Evolutionary conservation across 371 early-diverging fungal genomes (phyloP).

Genomic region (Encephalitozoon cuniculi): DNA sequence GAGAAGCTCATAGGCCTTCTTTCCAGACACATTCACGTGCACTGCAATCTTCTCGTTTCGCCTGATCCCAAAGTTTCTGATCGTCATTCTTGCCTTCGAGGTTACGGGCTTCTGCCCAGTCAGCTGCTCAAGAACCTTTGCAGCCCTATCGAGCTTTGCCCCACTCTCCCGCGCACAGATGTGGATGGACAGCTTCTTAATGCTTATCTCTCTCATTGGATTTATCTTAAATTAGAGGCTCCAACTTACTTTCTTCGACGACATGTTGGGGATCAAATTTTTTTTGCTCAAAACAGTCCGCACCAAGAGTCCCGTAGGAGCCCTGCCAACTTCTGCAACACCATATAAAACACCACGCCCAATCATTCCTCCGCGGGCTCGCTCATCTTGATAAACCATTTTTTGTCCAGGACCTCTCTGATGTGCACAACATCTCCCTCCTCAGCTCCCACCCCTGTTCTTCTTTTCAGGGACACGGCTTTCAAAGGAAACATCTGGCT

Average conservation of each 20-base stretch:
- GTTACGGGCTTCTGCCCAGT: constrained; percentile 96
- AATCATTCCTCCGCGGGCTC: neutral
- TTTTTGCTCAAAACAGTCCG: neutral
- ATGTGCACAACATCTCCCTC: neutral
- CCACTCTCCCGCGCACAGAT: constrained; percentile 95
- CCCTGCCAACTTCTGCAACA: neutral
- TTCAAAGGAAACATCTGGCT: constrained; percentile 25
- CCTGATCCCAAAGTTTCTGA: constrained; percentile 98
- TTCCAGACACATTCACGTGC: constrained; percentile 94
- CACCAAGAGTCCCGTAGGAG: too few species aligned
- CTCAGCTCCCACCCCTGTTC: neutral
- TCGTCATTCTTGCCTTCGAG: constrained; percentile 97
- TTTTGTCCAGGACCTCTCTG: neutral
- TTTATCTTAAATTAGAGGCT: constrained; percentile 62
- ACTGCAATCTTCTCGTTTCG: constrained; percentile 99
- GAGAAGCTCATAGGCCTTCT: constrained; percentile 85
- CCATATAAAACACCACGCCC: neutral
- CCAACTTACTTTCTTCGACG: constrained; percentile 9
- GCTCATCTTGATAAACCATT: neutral
- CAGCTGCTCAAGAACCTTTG: constrained; percentile 98
- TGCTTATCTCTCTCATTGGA: constrained; percentile 87
- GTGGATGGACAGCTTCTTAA: constrained; percentile 98
- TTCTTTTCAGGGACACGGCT: neutral
- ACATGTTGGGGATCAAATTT: constrained; percentile 10
- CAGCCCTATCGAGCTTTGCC: constrained; percentile 95